phyloP scores from a whole-genome alignment of 2,329 filamentous ascomycete species.

The Sclerotinia subarctica region DNA sequence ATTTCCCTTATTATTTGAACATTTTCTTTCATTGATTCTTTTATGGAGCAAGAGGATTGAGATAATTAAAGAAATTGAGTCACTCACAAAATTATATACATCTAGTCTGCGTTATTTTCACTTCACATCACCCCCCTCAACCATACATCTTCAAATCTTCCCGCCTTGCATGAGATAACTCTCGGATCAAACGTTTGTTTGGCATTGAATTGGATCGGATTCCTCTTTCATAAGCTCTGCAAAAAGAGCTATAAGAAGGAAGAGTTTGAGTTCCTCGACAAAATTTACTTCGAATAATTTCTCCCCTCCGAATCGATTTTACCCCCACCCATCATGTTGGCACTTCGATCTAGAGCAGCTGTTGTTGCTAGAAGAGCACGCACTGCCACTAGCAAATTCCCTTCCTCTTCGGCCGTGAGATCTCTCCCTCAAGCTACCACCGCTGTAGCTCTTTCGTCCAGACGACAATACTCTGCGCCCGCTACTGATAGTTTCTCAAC shows the following conservation, averaged over 20 bases:
- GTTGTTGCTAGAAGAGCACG: constrained; percentile 36
- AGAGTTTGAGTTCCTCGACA: constrained; percentile 3
- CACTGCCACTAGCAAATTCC: constrained; percentile 31
- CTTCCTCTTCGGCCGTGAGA: constrained; percentile 27
- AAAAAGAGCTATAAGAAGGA: constrained; percentile 31
- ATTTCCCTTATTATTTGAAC: background rate
- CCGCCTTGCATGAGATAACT: constrained; percentile 36
- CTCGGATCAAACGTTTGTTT: constrained; percentile 27
- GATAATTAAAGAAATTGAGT: background rate
- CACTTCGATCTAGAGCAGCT: constrained; percentile 36
- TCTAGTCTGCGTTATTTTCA: constrained; percentile 33
- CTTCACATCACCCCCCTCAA: constrained; percentile 6
- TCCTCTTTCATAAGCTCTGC: constrained; percentile 29
- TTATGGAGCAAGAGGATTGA: background rate
- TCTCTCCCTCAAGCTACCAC: constrained; percentile 35
- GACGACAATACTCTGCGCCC: constrained; percentile 36
- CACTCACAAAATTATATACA: constrained; percentile 4
- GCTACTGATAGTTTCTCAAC: constrained; percentile 45
- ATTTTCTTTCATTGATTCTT: background rate
- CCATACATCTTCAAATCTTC: constrained; percentile 15
- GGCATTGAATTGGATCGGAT: constrained; percentile 26
- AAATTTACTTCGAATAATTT: background rate
- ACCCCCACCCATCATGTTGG: constrained; percentile 35
- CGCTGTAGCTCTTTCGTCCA: constrained; percentile 29
- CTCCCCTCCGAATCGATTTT: constrained; percentile 12